Base-by-base conservation (phyloP, 2,329 filamentous ascomycete species). In the Decorospora gaudefroyi region DNA sequence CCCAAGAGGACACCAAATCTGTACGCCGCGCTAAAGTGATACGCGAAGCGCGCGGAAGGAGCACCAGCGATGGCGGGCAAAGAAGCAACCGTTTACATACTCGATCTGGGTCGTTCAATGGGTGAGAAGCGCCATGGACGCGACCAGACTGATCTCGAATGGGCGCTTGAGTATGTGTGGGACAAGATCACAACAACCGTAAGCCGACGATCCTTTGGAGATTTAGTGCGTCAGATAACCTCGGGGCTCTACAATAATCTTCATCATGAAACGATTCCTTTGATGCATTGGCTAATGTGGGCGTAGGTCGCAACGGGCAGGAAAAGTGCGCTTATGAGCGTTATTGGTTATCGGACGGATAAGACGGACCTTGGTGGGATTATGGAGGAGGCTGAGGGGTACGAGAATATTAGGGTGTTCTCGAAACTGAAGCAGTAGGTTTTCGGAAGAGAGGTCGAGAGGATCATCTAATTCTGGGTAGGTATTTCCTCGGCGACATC, bases 31-130 rank as follows among this genome's bases (percentile, higher is more conserved):
- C 42, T 18, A 29, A 12, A 18, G 10, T 6, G 16, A 32, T 32
- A 36, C 32, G 17, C 17, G 27, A 37, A 29, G 22, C 31, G 38
- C 38, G 31, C 33, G 25, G 2, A 34, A 41, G 17, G 18, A 42
- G 31, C 22, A 18, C 27, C 19, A 11, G 22, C n/a, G 7, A 97
- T 97, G 92, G 87, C 90, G 8, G 85, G 88, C 51, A 99, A 99
- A 70, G 90, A 97, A 75, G 90, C 90, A 6, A 93, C 87, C 0
- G 82, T 97, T 29, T 99, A 93, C 70, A 86, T 99, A 58, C 74
- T 99, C 49, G 93, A 99, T 72, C 77, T 96, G 16, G 91, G 90
- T 45, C 77, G 75, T 62, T 88, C 91, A n/a, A 96, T 95, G 88
- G 86, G 79, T 45, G 77, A 87, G 65, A 80, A 77, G 59, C 81